Conservation (phyloP, 106 monocot genomes). For the Iris macrosiphon region DNA sequence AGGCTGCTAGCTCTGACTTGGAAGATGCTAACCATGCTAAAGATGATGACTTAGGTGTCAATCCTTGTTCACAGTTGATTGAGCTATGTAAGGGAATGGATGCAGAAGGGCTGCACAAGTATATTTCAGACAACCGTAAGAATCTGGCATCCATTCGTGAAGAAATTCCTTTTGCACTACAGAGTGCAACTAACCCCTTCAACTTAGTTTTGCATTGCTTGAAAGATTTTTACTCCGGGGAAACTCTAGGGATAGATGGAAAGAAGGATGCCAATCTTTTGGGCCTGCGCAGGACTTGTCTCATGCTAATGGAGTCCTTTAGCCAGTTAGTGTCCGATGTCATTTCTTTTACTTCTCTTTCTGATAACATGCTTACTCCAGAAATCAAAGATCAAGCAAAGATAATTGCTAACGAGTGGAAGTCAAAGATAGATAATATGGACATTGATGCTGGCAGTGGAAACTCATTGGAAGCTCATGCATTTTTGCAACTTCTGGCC, state of each 20-base stretch:
- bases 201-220: slow-evolving; percentile 59
- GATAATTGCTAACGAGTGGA: slow-evolving; percentile 66
- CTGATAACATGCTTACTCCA: slow-evolving; percentile 26
- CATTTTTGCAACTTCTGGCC: slow-evolving; percentile 88
- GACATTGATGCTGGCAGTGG: slow-evolving; percentile 56
- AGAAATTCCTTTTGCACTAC: slow-evolving; percentile 70
- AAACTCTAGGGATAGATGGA: slow-evolving; percentile 48
- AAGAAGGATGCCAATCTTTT: slow-evolving; percentile 85
- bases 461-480: slow-evolving; percentile 84
- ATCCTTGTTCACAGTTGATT: slow-evolving; percentile 31
- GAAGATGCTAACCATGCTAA: slow-evolving; percentile 15
- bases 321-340: slow-evolving; percentile 20
- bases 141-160: slow-evolving; percentile 76
- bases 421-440: slow-evolving; percentile 59
- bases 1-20: slow-evolving; percentile 19
- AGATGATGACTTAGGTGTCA: slow-evolving; percentile 19
- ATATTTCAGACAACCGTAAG: slow-evolving; percentile 88
- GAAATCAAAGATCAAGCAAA: slow-evolving; percentile 58
- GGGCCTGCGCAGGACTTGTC: slow-evolving; percentile 81
- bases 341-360: slow-evolving; percentile 9
- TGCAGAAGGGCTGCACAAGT: slow-evolving; percentile 68
- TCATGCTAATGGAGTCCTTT: slow-evolving; percentile 94
- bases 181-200: slow-evolving; percentile 46
- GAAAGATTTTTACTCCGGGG: slow-evolving; percentile 77
- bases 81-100: slow-evolving; percentile 77